phyloP scores from a whole-genome alignment of 2,329 filamentous ascomycete species.

The Tolypocladium amazonense region DNA sequence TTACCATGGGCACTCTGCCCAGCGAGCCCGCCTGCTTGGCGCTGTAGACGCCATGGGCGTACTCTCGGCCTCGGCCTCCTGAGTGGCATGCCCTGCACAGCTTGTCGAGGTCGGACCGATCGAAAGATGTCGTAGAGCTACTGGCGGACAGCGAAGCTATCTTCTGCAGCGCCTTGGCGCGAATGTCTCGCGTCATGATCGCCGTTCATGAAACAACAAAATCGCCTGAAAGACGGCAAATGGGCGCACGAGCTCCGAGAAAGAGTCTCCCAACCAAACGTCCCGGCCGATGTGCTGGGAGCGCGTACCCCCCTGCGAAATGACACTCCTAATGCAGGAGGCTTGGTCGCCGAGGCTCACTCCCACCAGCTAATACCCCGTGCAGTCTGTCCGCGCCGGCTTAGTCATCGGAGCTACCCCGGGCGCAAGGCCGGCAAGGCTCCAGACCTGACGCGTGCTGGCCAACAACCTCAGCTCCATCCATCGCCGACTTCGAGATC shows the following conservation, averaged over 20 bases:
- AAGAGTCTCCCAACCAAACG: not conserved
- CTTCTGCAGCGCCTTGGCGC: constrained; percentile 53
- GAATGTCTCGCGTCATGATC: constrained; percentile 44
- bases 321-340: not conserved
- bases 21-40: constrained; percentile 28
- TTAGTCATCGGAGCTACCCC: constrained; percentile 33
- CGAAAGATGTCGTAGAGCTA: constrained; percentile 41
- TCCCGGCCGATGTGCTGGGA: not conserved
- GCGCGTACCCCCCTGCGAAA: not conserved
- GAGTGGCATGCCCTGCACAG: constrained; percentile 48
- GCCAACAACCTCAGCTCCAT: constrained; percentile 16
- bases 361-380: no score
- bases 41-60: constrained; percentile 35
- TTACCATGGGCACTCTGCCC: constrained; percentile 51
- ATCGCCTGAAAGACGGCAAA: not conserved
- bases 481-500: constrained; percentile 1
- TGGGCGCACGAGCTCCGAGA: not conserved
- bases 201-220: not conserved
- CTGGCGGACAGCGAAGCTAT: constrained; percentile 53
- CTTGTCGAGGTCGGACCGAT: constrained; percentile 52
- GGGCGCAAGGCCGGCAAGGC: constrained; percentile 30
- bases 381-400: constrained; percentile 1
- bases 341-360: not conserved
- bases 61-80: constrained; percentile 30
- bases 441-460: constrained; percentile 36